These are phyloP conservation scores for Marasmius oreades DNA, from an alignment of 1,284 basidiomycete species.

Conservation along the genomic window DNA sequence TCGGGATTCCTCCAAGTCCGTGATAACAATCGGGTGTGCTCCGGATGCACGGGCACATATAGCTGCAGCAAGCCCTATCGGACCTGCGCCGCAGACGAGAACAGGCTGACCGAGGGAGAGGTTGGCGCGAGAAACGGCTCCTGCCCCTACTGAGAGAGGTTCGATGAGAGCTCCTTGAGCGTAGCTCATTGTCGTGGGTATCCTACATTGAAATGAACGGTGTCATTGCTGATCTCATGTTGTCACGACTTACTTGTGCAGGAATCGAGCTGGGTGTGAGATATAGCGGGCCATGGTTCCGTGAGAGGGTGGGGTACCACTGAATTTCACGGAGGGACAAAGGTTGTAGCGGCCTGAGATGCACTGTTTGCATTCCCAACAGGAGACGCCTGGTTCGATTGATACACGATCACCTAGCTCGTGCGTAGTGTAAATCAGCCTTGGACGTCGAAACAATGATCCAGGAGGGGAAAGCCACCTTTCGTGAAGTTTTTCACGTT, in stretches of 20 bases:
- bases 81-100: constrained; percentile 15
- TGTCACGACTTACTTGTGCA: constrained; percentile 9
- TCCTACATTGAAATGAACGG: not conserved
- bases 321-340: constrained; percentile 12
- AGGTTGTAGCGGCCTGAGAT: constrained; percentile 15
- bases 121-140: constrained; percentile 7
- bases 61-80: constrained; percentile 13
- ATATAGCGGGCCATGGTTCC: constrained; percentile 13
- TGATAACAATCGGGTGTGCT: constrained; percentile 12
- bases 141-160: constrained; percentile 13
- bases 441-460: not conserved
- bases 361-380: constrained; percentile 15
- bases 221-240: not conserved
- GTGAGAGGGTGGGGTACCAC: constrained; percentile 12
- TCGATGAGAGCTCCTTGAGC: constrained; percentile 14
- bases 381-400: constrained; percentile 11
- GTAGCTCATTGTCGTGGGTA: constrained; percentile 14
- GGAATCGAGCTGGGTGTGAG: constrained; percentile 10
- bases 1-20: constrained; percentile 13
- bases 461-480: not conserved
- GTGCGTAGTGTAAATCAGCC: too few relatives aligned
- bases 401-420: constrained; percentile 11
- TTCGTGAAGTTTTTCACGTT: constrained; percentile 9
- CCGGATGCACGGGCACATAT: constrained; percentile 14
- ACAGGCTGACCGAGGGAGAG: constrained; percentile 11